A percentile compares a stretch with the other conserved stretches of the same genome.
These are phyloP conservation scores for Xerocomus potaroensis DNA, from an alignment of 768 basidiomycete species.

Conservation along the genomic window DNA sequence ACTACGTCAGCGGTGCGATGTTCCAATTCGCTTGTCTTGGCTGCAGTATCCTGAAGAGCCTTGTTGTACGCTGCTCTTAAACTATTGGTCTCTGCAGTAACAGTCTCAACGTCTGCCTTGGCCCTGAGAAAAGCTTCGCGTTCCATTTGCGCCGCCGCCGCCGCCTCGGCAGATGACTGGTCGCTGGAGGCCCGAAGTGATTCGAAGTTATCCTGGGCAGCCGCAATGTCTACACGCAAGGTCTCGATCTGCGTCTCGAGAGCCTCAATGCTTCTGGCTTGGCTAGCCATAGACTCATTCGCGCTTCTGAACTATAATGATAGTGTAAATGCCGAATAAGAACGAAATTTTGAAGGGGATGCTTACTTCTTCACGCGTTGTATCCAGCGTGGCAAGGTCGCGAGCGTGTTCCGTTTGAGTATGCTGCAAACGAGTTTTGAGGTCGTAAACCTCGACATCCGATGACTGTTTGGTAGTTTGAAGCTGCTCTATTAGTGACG, in stretches of 20 bases:
- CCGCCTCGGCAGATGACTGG: slow-evolving; percentile 38
- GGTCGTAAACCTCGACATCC: slow-evolving; percentile 45
- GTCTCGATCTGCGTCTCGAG: slow-evolving; percentile 49
- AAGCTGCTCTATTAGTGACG: slow-evolving; percentile 40
- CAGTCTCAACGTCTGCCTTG: slow-evolving; percentile 54
- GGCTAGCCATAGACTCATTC: slow-evolving; percentile 37
- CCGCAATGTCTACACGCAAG: slow-evolving; percentile 47
- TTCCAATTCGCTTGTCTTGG: slow-evolving; percentile 45
- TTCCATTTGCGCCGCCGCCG: slow-evolving; percentile 54
- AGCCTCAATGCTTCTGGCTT: slow-evolving; percentile 42
- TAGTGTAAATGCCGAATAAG: slow-evolving; percentile 2
- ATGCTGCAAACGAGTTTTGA: slow-evolving; percentile 38
- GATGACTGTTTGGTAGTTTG: slow-evolving; percentile 45
- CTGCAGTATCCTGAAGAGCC: slow-evolving; percentile 44
- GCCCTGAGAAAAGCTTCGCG: slow-evolving; percentile 62
- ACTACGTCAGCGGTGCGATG: slow-evolving; percentile 40
- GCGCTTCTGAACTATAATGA: slow-evolving; percentile 48
- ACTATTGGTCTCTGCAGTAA: slow-evolving; percentile 47
- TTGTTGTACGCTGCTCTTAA: slow-evolving; percentile 48
- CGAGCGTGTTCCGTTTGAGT: slow-evolving; percentile 29
- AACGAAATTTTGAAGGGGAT: not conserved
- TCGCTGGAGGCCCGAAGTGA: slow-evolving; percentile 44
- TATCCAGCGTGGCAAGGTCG: slow-evolving; percentile 32
- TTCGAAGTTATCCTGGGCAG: slow-evolving; percentile 51
- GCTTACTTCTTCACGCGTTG: slow-evolving; percentile 50